Evolutionary conservation across 2,329 filamentous ascomycete species (phyloP).

Genomic region (Sporothrix inflata): DNA sequence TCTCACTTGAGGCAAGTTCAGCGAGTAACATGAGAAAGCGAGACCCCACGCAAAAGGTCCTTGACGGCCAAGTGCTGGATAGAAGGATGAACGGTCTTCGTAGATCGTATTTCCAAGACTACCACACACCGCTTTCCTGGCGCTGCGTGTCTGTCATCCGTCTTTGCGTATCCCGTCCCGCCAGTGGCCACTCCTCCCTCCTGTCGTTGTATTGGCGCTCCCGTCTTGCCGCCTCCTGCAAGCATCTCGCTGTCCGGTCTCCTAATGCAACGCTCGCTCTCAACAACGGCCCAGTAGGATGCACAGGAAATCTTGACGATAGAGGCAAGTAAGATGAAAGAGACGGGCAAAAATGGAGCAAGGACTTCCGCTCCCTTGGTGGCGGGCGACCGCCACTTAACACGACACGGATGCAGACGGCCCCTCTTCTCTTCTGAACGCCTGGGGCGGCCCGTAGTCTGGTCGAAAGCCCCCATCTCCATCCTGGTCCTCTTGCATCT

Average conservation of each 20-base stretch:
- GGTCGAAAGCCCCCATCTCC: background rate
- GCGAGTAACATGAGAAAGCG: background rate
- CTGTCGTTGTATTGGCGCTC: slow-evolving; percentile 9
- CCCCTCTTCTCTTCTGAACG: background rate
- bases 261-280: background rate
- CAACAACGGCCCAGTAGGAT: background rate
- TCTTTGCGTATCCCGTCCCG: background rate
- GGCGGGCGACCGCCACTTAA: background rate
- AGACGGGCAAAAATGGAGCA: background rate
- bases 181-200: background rate
- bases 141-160: background rate
- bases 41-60: background rate
- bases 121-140: background rate
- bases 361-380: slow-evolving; percentile 15
- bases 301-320: background rate
- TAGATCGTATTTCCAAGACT: too few species aligned
- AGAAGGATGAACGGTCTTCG: background rate
- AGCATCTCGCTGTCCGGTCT: background rate
- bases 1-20: background rate
- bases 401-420: background rate
- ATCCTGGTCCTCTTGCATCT: background rate
- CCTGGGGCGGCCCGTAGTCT: background rate
- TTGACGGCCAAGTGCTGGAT: background rate
- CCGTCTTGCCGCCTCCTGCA: background rate
- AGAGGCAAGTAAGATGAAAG: too few species aligned